Percentiles rank a stretch among this genome's conserved stretches.
phyloP scores from a whole-genome alignment of 2,329 filamentous ascomycete genomes.

The Pseudogymnoascus sp. region DNA sequence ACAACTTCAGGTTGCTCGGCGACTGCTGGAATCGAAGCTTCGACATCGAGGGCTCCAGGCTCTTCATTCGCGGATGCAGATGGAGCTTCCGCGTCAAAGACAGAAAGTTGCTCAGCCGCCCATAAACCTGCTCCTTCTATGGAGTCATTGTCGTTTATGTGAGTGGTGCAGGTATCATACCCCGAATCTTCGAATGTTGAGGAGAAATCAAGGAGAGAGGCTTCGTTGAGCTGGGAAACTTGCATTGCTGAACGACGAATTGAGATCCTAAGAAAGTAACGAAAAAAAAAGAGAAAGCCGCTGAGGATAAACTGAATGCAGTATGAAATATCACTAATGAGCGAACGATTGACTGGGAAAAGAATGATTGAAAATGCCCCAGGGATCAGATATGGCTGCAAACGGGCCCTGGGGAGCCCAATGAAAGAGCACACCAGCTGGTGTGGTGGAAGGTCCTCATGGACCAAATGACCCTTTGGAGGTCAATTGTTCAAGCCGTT shows the following conservation, averaged over 20 bases:
- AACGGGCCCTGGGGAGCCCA: neutral
- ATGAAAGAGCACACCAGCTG: constrained; percentile 6
- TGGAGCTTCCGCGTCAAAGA: neutral
- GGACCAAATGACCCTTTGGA: neutral
- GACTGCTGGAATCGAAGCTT: neutral
- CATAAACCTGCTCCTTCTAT: neutral
- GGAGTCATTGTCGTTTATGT: neutral
- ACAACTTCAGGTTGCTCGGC: neutral
- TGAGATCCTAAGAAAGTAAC: neutral
- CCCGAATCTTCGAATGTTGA: neutral
- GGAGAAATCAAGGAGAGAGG: neutral
- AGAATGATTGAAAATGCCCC: constrained; percentile 5
- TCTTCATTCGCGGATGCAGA: neutral
- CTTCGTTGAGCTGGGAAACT: neutral
- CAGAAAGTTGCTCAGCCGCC: neutral
- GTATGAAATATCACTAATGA: neutral
- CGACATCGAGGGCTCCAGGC: neutral
- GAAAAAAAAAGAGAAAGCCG: neutral
- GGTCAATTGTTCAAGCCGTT: neutral
- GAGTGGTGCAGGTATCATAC: constrained; percentile 1
- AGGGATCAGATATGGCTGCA: neutral
- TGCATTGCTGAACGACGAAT: neutral
- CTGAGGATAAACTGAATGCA: neutral
- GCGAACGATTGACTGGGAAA: constrained; percentile 3
- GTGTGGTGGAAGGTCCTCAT: constrained; percentile 4